Percentiles rank a stretch among this genome's conserved stretches.
These are phyloP conservation scores for Ceratocystis smalleyi DNA, from an alignment of 2,329 filamentous ascomycete genomes.

Conservation along the genomic window DNA sequence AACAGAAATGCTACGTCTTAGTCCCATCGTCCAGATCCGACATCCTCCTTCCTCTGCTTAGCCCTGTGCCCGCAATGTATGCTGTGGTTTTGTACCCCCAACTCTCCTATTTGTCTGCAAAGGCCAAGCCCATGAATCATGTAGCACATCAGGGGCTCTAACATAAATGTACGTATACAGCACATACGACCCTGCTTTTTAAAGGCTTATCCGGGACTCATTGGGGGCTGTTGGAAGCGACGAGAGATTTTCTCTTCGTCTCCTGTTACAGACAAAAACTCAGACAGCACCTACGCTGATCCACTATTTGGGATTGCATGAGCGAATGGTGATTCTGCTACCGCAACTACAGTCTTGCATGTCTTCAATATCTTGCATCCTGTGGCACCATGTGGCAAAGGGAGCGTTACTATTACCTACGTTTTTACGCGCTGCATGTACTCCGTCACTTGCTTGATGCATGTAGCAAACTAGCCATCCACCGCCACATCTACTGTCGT, in stretches of 20 bases:
- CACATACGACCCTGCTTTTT: too few species aligned
- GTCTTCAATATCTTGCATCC: not conserved
- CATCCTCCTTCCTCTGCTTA: too few species aligned
- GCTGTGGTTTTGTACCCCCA: not conserved
- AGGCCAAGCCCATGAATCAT: not conserved
- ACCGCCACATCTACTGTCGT: too few species aligned
- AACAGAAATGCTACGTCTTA: not conserved
- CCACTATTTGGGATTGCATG: not conserved
- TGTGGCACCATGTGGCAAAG: not conserved
- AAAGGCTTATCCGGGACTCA: not conserved
- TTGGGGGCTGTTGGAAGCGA: not conserved
- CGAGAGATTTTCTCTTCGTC: not conserved
- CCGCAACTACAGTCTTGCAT: not conserved
- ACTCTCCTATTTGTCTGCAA: not conserved
- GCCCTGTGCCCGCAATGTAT: not conserved
- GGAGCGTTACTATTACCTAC: not conserved
- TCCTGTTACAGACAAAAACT: not conserved
- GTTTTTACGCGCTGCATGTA: not conserved
- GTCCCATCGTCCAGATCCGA: not conserved
- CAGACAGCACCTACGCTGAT: not conserved
- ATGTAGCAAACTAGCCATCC: not conserved
- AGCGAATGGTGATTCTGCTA: not conserved
- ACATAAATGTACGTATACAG: not conserved
- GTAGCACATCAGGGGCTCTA: not conserved
- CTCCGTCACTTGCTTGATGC: not conserved